phyloP scores from a whole-genome alignment of 371 early-diverging fungal species.

The Mortierella sp. region DNA sequence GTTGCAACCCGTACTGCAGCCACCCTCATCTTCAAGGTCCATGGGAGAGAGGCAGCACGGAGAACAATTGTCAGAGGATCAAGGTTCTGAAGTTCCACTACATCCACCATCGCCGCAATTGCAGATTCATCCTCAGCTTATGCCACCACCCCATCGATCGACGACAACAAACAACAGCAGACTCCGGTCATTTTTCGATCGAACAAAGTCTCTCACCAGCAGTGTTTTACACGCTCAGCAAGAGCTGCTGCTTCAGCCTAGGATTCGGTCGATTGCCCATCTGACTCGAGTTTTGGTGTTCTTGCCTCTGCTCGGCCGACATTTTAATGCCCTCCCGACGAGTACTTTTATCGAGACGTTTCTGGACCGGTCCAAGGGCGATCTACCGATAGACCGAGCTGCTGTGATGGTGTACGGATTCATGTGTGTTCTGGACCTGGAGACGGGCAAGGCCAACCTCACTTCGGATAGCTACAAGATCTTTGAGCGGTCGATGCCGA shows the following conservation, averaged over 20 bases:
- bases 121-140: background rate
- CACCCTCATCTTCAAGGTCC: background rate
- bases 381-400: constrained; percentile 43
- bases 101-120: background rate
- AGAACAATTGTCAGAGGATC: background rate
- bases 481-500: constrained; percentile 49
- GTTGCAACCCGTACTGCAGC: constrained; percentile 13
- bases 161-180: background rate
- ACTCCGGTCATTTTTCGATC: background rate
- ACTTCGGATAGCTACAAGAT: constrained; percentile 40
- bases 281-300: constrained; percentile 40
- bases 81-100: background rate
- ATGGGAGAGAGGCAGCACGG: background rate
- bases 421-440: constrained; percentile 51
- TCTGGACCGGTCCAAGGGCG: constrained; percentile 35
- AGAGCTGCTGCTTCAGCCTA: background rate
- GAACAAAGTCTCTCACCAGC: constrained; percentile 15
- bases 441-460: constrained; percentile 44
- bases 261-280: constrained; percentile 21
- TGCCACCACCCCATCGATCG: background rate
- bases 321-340: constrained; percentile 38
- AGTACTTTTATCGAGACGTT: constrained; percentile 46
- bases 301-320: constrained; percentile 44
- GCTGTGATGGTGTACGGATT: constrained; percentile 51
- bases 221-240: constrained; percentile 19